phyloP scores from a whole-genome alignment of 2,329 filamentous ascomycete genomes.

The Aspergillus piperis region DNA sequence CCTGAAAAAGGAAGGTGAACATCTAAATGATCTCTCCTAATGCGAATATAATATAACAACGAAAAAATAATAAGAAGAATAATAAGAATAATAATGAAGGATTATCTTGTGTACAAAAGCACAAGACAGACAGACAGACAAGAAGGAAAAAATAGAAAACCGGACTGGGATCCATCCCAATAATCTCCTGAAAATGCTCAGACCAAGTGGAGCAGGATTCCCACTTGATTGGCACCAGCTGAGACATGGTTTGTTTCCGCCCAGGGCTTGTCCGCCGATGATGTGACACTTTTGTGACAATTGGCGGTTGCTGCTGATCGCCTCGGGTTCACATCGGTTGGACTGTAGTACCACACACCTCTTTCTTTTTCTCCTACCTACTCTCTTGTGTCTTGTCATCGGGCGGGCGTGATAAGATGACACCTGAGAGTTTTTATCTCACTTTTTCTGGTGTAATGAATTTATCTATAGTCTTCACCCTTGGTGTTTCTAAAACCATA shows the following conservation, averaged over 20 bases:
- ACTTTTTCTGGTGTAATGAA: too few relatives aligned
- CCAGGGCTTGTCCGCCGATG: conserved; percentile 19
- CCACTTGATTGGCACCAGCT: conserved; percentile 26
- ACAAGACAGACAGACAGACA: too few relatives aligned
- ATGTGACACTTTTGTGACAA: conserved; percentile 27
- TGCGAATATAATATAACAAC: background rate
- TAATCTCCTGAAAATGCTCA: conserved; percentile 21
- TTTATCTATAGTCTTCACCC: too few relatives aligned
- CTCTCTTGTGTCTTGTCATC: background rate
- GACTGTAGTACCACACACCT: background rate
- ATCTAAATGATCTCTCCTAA: background rate
- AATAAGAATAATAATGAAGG: background rate
- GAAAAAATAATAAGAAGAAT: too few relatives aligned
- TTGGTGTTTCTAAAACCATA: too few relatives aligned
- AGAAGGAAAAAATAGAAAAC: background rate
- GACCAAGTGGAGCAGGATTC: conserved; percentile 16
- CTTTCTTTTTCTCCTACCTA: background rate
- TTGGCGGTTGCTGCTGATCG: conserved; percentile 3
- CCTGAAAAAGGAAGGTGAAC: background rate
- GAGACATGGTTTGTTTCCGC: conserved; percentile 40
- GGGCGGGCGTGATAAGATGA: background rate
- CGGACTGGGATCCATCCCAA: background rate
- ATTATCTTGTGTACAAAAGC: too few relatives aligned
- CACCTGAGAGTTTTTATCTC: too few relatives aligned
- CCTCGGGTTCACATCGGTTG: background rate